A percentile compares a stretch with the other conserved stretches of the same genome.
phyloP scores from a whole-genome alignment of 352 stramenopile genomes.

The Phytophthora idaei region DNA sequence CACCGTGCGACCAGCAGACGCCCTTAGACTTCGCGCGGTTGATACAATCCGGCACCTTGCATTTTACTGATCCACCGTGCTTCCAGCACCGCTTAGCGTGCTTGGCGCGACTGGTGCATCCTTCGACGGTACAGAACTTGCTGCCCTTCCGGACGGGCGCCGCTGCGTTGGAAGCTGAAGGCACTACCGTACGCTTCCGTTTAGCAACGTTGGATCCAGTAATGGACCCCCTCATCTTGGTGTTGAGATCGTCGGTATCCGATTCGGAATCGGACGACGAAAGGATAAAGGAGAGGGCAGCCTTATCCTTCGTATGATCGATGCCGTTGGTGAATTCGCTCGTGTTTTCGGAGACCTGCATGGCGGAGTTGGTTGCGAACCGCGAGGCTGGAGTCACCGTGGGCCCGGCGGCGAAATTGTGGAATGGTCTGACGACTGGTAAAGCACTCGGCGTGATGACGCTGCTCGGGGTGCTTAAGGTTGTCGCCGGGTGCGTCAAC shows the following conservation, averaged over 20 bases:
- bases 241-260: conserved; percentile 16
- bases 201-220: conserved; percentile 10
- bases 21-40: conserved; percentile 69
- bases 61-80: conserved; percentile 61
- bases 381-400: conserved; percentile 29
- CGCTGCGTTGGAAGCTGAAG: conserved; percentile 7
- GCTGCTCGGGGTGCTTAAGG: conserved; percentile 21
- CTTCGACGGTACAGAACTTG: conserved; percentile 57
- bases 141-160: conserved; percentile 39
- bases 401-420: conserved; percentile 23
- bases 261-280: conserved; percentile 39
- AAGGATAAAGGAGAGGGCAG: conserved; percentile 40
- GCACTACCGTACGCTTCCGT: conserved; percentile 15
- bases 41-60: conserved; percentile 57
- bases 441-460: conserved; percentile 25
- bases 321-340: conserved; percentile 1
- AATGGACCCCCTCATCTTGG: conserved; percentile 4
- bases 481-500: conserved; percentile 25
- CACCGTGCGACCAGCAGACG: conserved; percentile 64
- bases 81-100: conserved; percentile 61
- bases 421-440: conserved; percentile 14
- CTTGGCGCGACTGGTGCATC: conserved; percentile 51
- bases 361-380: conserved; percentile 5
- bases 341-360: conserved; percentile 22
- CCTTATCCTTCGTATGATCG: conserved; percentile 32